Evolutionary conservation across 129 eudicot species (phyloP).

Genomic region (Flaveria bidentis): DNA sequence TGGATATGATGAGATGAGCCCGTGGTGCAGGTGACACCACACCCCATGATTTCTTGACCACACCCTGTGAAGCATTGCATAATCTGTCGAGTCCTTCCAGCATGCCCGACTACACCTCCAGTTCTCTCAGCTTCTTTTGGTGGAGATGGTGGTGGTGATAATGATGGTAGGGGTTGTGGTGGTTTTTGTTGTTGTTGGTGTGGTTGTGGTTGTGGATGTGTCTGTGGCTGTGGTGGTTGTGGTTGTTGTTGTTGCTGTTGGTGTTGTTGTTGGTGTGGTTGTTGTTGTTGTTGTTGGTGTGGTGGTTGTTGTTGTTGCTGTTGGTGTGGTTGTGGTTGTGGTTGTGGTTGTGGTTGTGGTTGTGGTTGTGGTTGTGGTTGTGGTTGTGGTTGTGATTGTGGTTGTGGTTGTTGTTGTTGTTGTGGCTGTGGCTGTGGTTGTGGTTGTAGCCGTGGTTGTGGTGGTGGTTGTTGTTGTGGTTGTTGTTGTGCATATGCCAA

Average conservation of each 20-base stretch:
- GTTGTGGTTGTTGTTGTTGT: too few species aligned
- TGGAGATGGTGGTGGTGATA: not conserved
- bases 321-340: not conserved
- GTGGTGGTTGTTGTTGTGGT: too few species aligned
- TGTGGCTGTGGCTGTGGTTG: too few species aligned
- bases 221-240: not conserved
- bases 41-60: slow-evolving; percentile 37
- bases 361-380: not conserved
- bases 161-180: too few species aligned
- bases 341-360: not conserved
- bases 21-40: slow-evolving; percentile 38
- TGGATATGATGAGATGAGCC: slow-evolving; percentile 38
- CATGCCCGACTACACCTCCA: slow-evolving; percentile 3
- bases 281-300: too few species aligned
- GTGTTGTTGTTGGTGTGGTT: too few species aligned
- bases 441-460: not conserved
- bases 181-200: not conserved
- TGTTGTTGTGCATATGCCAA: slow-evolving; percentile 17
- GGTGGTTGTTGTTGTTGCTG: not conserved
- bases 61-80: slow-evolving; percentile 44
- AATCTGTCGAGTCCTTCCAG: slow-evolving; percentile 28
- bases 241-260: not conserved
- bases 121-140: not conserved
- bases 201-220: too few species aligned
- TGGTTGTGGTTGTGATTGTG: not conserved